A percentile compares a stretch with the other conserved stretches of the same genome.
Conservation (phyloP, 2,329 filamentous ascomycete species). For the Nigrospora sphaerica region DNA sequence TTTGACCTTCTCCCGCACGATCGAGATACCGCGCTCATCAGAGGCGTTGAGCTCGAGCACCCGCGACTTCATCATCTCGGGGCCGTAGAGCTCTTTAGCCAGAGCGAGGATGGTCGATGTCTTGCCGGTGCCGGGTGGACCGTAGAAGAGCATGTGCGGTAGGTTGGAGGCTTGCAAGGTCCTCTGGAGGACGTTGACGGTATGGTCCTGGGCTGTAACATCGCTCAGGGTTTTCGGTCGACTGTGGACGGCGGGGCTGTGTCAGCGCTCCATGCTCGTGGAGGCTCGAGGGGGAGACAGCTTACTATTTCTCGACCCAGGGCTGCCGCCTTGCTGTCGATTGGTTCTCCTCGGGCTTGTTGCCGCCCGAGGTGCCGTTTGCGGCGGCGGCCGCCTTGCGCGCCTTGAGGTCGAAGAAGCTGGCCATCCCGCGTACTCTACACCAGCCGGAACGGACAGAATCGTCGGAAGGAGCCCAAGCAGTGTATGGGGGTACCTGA, state of each 20-base stretch:
- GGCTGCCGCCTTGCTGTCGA: constrained; percentile 67
- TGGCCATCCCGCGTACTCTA: constrained; percentile 53
- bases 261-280: constrained; percentile 16
- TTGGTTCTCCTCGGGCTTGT: constrained; percentile 59
- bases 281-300: not conserved
- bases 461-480: too few species aligned
- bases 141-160: constrained; percentile 99
- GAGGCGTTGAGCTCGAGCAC: constrained; percentile 99
- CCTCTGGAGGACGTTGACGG: constrained; percentile 82
- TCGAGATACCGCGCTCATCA: constrained; percentile 94
- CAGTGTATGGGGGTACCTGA: too few species aligned
- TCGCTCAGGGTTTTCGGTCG: constrained; percentile 90
- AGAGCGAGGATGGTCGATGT: constrained; percentile 96
- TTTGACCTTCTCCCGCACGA: constrained; percentile 97
- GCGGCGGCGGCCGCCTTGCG: constrained; percentile 70
- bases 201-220: constrained; percentile 96
- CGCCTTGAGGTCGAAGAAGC: constrained; percentile 94
- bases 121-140: constrained; percentile 94
- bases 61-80: constrained; percentile 83
- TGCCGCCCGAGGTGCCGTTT: constrained; percentile 52
- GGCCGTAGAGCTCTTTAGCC: constrained; percentile 94
- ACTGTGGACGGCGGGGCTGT: constrained; percentile 37
- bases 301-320: constrained; percentile 99
- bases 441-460: too few species aligned
- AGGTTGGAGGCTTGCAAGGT: constrained; percentile 94